phyloP scores from a whole-genome alignment of 805 yeast species.

The Metschnikowia reukaufii region DNA sequence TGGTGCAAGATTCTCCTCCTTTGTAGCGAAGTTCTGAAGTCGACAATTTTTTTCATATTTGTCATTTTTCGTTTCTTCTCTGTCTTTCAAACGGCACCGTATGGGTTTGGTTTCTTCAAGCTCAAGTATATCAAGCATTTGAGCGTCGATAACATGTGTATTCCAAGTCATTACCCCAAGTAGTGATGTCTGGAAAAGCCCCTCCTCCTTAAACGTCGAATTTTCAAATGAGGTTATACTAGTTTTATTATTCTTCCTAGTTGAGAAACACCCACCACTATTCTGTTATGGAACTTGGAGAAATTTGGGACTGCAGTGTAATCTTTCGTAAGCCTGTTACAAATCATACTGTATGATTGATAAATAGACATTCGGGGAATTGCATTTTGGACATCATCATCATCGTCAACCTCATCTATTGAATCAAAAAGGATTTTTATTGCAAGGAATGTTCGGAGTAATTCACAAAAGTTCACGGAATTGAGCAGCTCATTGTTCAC shows the following conservation, averaged over 20 bases:
- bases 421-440: slow-evolving; percentile 30
- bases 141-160: slow-evolving; percentile 32
- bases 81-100: not conserved
- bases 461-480: slow-evolving; percentile 41
- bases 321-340: slow-evolving; percentile 37
- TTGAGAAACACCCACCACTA: slow-evolving; percentile 35
- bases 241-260: slow-evolving; percentile 42
- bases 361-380: slow-evolving; percentile 30
- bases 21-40: too few species aligned
- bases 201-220: slow-evolving; percentile 41
- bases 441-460: slow-evolving; percentile 42
- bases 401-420: not conserved
- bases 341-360: slow-evolving; percentile 40
- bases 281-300: slow-evolving; percentile 7
- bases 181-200: slow-evolving; percentile 46
- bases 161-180: slow-evolving; percentile 43
- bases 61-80: not conserved
- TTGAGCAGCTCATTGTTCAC: slow-evolving; percentile 15
- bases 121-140: slow-evolving; percentile 23
- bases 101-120: not conserved
- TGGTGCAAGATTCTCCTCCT: too few species aligned
- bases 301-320: slow-evolving; percentile 24
- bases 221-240: slow-evolving; percentile 37
- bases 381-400: too few species aligned
- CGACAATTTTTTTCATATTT: too few species aligned